Percentiles rank a stretch among this genome's conserved stretches.
Conservation (phyloP, 1,139 yeast genomes). For the Nakaseomyces bracarensis region DNA sequence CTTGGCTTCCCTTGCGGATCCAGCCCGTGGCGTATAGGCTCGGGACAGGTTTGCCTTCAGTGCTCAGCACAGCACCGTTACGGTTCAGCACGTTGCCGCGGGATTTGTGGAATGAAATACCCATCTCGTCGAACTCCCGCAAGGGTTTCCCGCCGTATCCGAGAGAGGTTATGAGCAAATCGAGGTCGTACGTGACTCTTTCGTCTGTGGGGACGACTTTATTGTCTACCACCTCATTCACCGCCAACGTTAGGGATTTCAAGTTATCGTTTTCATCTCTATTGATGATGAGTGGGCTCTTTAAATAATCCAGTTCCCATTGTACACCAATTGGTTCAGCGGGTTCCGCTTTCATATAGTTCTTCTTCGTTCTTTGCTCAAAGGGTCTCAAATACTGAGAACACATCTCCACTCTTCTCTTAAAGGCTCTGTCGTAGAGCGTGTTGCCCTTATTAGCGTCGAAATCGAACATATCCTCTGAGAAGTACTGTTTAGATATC, state of each 20-base stretch:
- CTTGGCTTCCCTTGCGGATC: constrained; percentile 83
- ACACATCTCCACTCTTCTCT: constrained; percentile 59
- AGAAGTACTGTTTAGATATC: constrained; percentile 42
- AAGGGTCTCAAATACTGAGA: constrained; percentile 43
- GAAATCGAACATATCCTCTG: constrained; percentile 37
- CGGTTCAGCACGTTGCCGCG: constrained; percentile 51
- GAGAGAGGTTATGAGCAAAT: constrained; percentile 71
- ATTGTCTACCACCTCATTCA: constrained; percentile 31
- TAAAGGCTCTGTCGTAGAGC: constrained; percentile 51
- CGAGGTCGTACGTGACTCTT: constrained; percentile 39
- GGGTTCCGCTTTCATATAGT: constrained; percentile 25
- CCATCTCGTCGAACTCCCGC: constrained; percentile 43
- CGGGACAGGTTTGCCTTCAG: constrained; percentile 29
- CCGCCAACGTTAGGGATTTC: constrained; percentile 33
- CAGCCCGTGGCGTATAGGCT: constrained; percentile 85
- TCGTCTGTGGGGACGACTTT: constrained; percentile 37
- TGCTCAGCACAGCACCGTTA: constrained; percentile 49
- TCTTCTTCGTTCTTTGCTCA: constrained; percentile 22
- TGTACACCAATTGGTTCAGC: constrained; percentile 31
- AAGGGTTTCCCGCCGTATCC: constrained; percentile 74
- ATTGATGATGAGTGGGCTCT: constrained; percentile 54
- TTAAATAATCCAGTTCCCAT: constrained; percentile 66
- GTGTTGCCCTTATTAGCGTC: constrained; percentile 21
- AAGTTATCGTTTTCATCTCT: constrained; percentile 30
- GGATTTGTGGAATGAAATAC: constrained; percentile 45